A percentile compares a stretch with the other conserved stretches of the same genome.
Conservation (phyloP, 2,329 filamentous ascomycete genomes). For the Teratosphaeria destructans region DNA sequence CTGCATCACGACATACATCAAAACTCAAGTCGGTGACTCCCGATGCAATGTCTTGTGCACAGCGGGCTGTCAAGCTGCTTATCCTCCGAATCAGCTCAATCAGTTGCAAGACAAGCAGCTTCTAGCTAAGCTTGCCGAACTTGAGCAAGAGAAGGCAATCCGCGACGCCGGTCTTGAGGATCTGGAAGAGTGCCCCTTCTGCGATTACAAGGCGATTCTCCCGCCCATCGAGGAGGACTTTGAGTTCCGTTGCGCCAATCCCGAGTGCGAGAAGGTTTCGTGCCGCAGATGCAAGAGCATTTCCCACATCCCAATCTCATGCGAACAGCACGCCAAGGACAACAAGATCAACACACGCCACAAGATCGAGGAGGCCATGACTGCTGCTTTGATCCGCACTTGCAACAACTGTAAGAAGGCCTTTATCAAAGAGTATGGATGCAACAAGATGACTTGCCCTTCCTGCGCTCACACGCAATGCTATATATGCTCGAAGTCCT, state of each 20-base stretch:
- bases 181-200: slow-evolving; percentile 70
- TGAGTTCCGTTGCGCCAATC: slow-evolving; percentile 63
- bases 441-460: slow-evolving; percentile 73
- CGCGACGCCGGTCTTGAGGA: slow-evolving; percentile 60
- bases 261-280: slow-evolving; percentile 48
- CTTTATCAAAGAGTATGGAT: slow-evolving; percentile 69
- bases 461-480: slow-evolving; percentile 47
- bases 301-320: slow-evolving; percentile 63
- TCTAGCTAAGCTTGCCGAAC: slow-evolving; percentile 52
- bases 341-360: slow-evolving; percentile 52
- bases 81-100: slow-evolving; percentile 45
- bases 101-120: slow-evolving; percentile 50
- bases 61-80: slow-evolving; percentile 54
- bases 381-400: slow-evolving; percentile 61
- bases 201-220: slow-evolving; percentile 67
- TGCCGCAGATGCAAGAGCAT: slow-evolving; percentile 52
- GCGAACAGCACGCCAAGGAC: slow-evolving; percentile 53
- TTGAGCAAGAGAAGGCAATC: slow-evolving; percentile 62
- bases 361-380: slow-evolving; percentile 74
- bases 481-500: slow-evolving; percentile 59
- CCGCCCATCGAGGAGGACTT: slow-evolving; percentile 55
- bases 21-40: slow-evolving; percentile 57
- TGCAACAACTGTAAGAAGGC: slow-evolving; percentile 65
- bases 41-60: slow-evolving; percentile 58
- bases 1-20: slow-evolving; percentile 57